A percentile compares a stretch with the other conserved stretches of the same genome.
phyloP scores from a whole-genome alignment of 2,329 filamentous ascomycete genomes.

The Diaporthe velutina region DNA sequence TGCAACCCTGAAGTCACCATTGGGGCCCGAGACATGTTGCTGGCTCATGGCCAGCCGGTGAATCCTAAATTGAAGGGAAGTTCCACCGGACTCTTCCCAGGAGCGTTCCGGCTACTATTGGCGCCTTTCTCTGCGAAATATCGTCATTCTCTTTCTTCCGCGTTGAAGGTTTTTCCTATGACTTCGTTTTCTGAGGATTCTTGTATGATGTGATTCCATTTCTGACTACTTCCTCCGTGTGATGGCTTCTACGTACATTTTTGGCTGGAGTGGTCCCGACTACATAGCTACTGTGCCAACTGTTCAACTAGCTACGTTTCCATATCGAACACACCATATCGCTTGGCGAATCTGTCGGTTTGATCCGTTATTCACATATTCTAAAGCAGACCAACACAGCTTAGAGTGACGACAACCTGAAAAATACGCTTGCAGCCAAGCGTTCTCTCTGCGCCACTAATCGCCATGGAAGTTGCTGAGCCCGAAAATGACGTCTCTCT shows the following conservation, averaged over 20 bases:
- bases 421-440: not conserved
- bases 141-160: too few species aligned
- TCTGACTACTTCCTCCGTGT: not conserved
- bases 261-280: not conserved
- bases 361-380: not conserved
- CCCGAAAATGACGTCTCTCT: too few species aligned
- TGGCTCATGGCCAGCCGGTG: too few species aligned
- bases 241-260: not conserved
- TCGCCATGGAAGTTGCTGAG: not conserved
- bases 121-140: too few species aligned
- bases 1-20: too few species aligned
- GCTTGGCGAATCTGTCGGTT: too few species aligned
- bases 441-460: not conserved
- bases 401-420: not conserved
- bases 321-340: not conserved
- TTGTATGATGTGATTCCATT: not conserved
- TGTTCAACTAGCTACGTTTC: not conserved
- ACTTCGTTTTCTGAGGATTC: too few species aligned
- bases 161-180: too few species aligned
- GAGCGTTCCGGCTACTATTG: too few species aligned
- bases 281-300: not conserved
- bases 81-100: too few species aligned
- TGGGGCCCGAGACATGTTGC: too few species aligned
- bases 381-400: not conserved
- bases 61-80: too few species aligned